These are phyloP conservation scores for Sclerotinia spermophila DNA, from an alignment of 2,329 filamentous ascomycete genomes.

Conservation along the genomic window DNA sequence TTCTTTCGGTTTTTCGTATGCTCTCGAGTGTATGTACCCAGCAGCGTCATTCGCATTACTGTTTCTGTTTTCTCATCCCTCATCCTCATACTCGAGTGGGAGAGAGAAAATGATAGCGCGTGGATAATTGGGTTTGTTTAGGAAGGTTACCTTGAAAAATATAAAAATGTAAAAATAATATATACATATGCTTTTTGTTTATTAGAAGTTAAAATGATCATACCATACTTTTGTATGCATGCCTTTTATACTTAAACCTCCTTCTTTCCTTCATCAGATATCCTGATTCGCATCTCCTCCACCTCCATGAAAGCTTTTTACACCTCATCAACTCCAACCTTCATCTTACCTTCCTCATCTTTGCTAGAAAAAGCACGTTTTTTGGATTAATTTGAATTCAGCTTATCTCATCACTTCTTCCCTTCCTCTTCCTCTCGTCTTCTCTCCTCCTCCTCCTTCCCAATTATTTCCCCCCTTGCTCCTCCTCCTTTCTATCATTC, in stretches of 20 bases:
- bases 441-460: no score
- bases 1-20: background rate
- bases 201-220: background rate
- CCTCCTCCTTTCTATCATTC: no score
- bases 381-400: background rate
- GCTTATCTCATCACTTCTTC: background rate
- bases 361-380: background rate
- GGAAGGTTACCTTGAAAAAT: no score
- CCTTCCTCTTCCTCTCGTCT: no score
- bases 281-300: background rate
- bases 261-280: background rate
- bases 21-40: background rate
- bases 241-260: no score
- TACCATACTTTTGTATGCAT: no score
- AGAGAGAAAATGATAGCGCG: no score
- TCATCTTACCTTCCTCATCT: no score
- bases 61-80: background rate
- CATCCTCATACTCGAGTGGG: background rate
- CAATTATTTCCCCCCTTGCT: no score
- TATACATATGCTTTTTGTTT: background rate
- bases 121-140: no score
- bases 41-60: background rate
- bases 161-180: background rate
- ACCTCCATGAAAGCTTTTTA: background rate
- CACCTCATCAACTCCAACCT: background rate